Evolutionary conservation across 441 rosid species (phyloP), one percentile per base, ranked within the genome.

Genomic region (Eutrema salsugineum): DNA sequence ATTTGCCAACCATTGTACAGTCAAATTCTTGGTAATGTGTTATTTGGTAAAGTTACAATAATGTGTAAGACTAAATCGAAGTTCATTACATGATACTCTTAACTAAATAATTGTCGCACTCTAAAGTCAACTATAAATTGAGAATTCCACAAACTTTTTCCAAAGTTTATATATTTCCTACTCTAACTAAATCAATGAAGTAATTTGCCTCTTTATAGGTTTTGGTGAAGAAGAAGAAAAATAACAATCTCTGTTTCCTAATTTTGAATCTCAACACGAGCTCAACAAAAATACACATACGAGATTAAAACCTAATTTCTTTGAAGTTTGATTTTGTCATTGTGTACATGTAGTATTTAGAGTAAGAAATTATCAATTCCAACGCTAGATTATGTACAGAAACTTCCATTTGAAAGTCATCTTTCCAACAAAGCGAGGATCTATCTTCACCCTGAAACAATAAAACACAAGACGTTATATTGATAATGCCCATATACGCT

Each of bases 341-440:
- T 33, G 33, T 46, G 47, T 47, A 70, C 66, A 46, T 16, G 74
- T 70, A 58, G 74, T 70, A 58, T 35, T 16, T 36, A 44, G 11
- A 22, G 17, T 55, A 35, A 19, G 3, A 0, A 22, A 15, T 27
- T 22, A 14, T 50, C 38, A 71, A 8, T 36, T 24, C 40, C 58
- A 64, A 9, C 5, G 61, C 60, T 39, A 3, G 54, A 65, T 57
- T 66, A 72, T 55, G 72, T 38, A 48, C 53, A 57, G 7, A 15
- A 65, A 65, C 51, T 39, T 72, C 35, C 50, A 36, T 44, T 39
- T 8, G 10, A 11, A 15, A 11, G 5, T 33, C 76, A 54, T 46
- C 33, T 62, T 71, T 22, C 55, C 69, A 46, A 43, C 54, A 71
- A 20, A 32, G 11, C 44, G n/a, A 55, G 43, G n/a, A 65, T 55